phyloP scores from a whole-genome alignment of 2,329 filamentous ascomycete species.

The Basipetospora chlamydospora region DNA sequence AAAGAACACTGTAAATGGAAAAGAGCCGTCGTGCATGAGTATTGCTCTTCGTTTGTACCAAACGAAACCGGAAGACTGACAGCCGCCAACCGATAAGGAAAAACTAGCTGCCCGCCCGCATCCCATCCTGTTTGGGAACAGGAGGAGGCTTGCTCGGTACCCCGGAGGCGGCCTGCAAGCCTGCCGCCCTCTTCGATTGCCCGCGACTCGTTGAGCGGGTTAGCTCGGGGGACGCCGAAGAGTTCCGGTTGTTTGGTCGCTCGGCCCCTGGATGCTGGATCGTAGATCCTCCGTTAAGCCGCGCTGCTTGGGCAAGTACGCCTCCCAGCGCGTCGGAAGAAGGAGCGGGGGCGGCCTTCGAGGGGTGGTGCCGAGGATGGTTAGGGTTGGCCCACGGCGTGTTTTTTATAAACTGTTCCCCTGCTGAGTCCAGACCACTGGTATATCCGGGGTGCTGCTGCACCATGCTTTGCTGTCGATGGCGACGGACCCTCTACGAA shows the following conservation, averaged over 20 bases:
- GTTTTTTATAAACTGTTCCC: slow-evolving; percentile 77
- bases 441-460: slow-evolving; percentile 2
- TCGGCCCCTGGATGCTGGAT: slow-evolving; percentile 8
- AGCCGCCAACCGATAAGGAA: neutral
- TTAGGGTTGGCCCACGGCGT: slow-evolving; percentile 90
- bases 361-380: slow-evolving; percentile 18
- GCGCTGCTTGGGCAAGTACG: slow-evolving; percentile 37
- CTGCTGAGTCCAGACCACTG: slow-evolving; percentile 42
- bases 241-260: slow-evolving; percentile 10
- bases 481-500: slow-evolving; percentile 3
- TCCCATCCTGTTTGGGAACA: neutral
- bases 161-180: slow-evolving; percentile 11
- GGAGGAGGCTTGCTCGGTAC: too few relatives aligned
- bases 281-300: slow-evolving; percentile 10
- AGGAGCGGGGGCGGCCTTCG: neutral
- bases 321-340: neutral
- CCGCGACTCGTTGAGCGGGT: slow-evolving; percentile 20
- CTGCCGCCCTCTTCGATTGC: slow-evolving; percentile 19
- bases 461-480: slow-evolving; percentile 4
- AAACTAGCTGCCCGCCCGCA: neutral
- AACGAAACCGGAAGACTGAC: too few relatives aligned
- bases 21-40: too few relatives aligned
- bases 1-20: neutral
- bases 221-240: slow-evolving; percentile 29
- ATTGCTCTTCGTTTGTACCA: too few relatives aligned